Conservation (phyloP, 2,329 filamentous ascomycete species). For the Hymenoscyphus salicellus region DNA sequence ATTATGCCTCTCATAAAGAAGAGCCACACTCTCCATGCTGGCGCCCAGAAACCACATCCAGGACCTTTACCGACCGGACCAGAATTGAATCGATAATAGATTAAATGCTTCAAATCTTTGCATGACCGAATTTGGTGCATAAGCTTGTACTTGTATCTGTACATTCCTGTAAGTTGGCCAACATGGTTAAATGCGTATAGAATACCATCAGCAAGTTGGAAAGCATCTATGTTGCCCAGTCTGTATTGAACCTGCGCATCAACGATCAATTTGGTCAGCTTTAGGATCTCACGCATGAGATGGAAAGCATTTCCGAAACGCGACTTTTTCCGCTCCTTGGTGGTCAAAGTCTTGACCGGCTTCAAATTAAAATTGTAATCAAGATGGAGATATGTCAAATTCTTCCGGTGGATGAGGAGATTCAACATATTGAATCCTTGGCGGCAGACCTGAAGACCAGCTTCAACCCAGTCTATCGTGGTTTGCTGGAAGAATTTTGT, state of each 20-base stretch:
- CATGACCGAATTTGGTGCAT: conserved; percentile 99
- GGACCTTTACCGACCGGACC: conserved; percentile 95
- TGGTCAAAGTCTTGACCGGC: conserved; percentile 96
- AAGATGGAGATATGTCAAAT: conserved; percentile 94
- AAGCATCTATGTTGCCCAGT: conserved; percentile 95
- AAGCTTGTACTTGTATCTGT: conserved; percentile 99
- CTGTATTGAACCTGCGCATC: conserved; percentile 98
- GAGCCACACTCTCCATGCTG: conserved; percentile 97
- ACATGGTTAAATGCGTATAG: conserved; percentile 99
- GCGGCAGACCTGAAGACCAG: conserved; percentile 93
- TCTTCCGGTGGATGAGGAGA: conserved; percentile 94
- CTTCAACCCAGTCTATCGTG: conserved; percentile 98
- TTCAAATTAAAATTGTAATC: conserved; percentile 99
- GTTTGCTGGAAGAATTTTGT: conserved; percentile 99
- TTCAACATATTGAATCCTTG: conserved; percentile 99
- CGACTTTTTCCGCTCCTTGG: conserved; percentile 98
- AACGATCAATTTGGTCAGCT: conserved; percentile 94
- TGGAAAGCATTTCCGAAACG: conserved; percentile 99
- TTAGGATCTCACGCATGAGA: conserved; percentile 94
- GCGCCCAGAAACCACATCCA: conserved; percentile 98
- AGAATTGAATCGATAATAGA: conserved; percentile 98
- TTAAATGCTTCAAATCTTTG: conserved; percentile 98
- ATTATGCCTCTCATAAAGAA: conserved; percentile 99
- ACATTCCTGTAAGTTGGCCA: conserved; percentile 97
- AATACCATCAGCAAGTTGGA: conserved; percentile 96